Evolutionary conservation across 257 asterid species (phyloP), one percentile per base, ranked within the genome.

Genomic region (Jacaranda copaia): DNA sequence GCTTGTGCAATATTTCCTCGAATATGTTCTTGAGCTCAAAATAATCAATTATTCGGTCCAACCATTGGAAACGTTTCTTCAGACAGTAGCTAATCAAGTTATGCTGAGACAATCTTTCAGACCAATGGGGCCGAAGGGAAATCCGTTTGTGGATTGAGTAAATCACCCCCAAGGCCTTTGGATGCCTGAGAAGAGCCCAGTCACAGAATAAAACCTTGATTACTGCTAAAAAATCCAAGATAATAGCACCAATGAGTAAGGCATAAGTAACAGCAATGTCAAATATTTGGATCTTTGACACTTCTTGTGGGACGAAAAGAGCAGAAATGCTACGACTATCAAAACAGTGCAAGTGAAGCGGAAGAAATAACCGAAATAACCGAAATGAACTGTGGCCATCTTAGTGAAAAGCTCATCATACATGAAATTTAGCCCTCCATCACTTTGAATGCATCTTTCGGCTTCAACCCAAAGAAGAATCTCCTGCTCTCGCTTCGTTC

Each of bases 321-420:
- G 68, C 25, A 68, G 46, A 25, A 67, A 38, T 8, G 82, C 12
- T 52, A 16, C 18, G 11, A 55, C 74, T 9, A 71, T 3, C 7
- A 56, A 39, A 68, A 8, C 59, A 61, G 63, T 32, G 72, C 78
- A 83, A 43, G n/a, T 18, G 9, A 68, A 48, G 10, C 82, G 87
- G 40, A 65, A 18, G 1, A 73, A 0, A 19, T 36, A 76, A 15
- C 80, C 58, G 1, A 49, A 40, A 5, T 20, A 7, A 13, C 38
- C 16, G 20, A 60, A 5, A 52, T 52, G 73, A 48, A 83, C 76
- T 0, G 60, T 49, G 1, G 57, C 75, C 59, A 45, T 40, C 78
- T 83, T 80, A 13, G 87, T 83, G 67, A 49, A 83, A 8, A 83
- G 84, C n/a, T 12, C 80, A 77, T 80, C 87, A 42, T 76, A 80